phyloP scores from a whole-genome alignment of 257 asterid species.

The Forsythia viridissima region DNA sequence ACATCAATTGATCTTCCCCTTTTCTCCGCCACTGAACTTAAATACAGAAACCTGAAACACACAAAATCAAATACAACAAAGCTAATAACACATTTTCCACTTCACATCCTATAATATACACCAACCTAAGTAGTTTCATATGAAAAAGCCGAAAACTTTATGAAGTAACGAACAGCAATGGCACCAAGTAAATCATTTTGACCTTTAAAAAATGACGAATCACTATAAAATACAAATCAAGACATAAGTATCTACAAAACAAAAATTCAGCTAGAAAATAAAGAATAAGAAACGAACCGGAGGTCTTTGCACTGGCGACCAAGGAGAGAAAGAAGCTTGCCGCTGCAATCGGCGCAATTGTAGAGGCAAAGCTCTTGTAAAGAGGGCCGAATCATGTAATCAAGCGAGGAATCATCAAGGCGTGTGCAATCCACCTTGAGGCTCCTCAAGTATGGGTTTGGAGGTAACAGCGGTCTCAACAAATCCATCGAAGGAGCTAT shows the following conservation, averaged over 20 bases:
- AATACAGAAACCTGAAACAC: constrained; percentile 76
- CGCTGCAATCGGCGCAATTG: constrained; percentile 78
- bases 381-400: constrained; percentile 58
- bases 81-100: constrained; percentile 27
- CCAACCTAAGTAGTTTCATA: constrained; percentile 1
- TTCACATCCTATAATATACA: constrained; percentile 20
- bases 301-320: constrained; percentile 76
- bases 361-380: constrained; percentile 72
- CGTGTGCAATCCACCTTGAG: constrained; percentile 81
- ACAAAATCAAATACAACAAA: constrained; percentile 10
- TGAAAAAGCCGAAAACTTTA: constrained; percentile 8
- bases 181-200: constrained; percentile 11
- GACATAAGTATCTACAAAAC: not conserved
- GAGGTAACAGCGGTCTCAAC: constrained; percentile 68
- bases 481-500: constrained; percentile 66
- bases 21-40: constrained; percentile 89
- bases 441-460: constrained; percentile 67
- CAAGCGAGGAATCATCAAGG: constrained; percentile 77
- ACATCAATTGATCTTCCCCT: constrained; percentile 81
- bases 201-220: not conserved
- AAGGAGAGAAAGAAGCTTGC: constrained; percentile 64
- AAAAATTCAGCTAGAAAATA: not conserved
- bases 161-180: constrained; percentile 10
- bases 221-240: not conserved
- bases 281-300: constrained; percentile 44